Percentiles rank a stretch among this genome's conserved stretches.
phyloP scores from a whole-genome alignment of 495 filamentous ascomycete genomes.

The Talaromyces adpressus region DNA sequence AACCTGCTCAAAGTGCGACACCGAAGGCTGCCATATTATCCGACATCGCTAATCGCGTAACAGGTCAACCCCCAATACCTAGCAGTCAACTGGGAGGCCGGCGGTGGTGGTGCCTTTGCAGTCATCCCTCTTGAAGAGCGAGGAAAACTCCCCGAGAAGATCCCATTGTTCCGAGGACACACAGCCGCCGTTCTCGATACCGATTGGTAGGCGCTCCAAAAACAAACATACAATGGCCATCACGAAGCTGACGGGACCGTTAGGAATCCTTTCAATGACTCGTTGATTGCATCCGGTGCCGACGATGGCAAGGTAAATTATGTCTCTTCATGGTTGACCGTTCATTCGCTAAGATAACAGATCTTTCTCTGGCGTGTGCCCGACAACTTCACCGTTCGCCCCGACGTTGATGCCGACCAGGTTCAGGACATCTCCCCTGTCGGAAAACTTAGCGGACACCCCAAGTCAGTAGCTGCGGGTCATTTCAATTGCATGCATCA shows the following conservation, averaged over 20 bases:
- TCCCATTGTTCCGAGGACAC: conserved; percentile 92
- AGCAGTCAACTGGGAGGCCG: conserved; percentile 96
- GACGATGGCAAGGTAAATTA: conserved; percentile 79
- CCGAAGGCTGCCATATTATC: background rate
- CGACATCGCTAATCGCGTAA: conserved; percentile 13
- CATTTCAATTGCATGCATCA: background rate
- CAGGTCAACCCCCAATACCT: conserved; percentile 94
- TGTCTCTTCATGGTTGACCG: background rate
- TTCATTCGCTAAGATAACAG: conserved; percentile 26
- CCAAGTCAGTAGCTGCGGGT: conserved; percentile 29
- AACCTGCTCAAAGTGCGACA: conserved; percentile 81
- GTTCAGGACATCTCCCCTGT: conserved; percentile 73
- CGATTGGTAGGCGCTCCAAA: conserved; percentile 66
- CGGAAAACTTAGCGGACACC: conserved; percentile 65
- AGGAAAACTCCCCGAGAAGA: conserved; percentile 83
- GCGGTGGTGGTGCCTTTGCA: conserved; percentile 94
- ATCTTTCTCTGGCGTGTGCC: conserved; percentile 95
- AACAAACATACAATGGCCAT: background rate
- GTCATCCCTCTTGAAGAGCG: conserved; percentile 87
- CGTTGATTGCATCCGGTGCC: conserved; percentile 83
- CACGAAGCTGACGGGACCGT: conserved; percentile 21
- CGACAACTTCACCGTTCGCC: conserved; percentile 73
- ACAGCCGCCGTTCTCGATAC: conserved; percentile 94
- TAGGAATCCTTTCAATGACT: conserved; percentile 94
- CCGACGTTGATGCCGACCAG: conserved; percentile 68